phyloP scores from a whole-genome alignment of 1,284 basidiomycete species.

The Quambalaria eucalypti region DNA sequence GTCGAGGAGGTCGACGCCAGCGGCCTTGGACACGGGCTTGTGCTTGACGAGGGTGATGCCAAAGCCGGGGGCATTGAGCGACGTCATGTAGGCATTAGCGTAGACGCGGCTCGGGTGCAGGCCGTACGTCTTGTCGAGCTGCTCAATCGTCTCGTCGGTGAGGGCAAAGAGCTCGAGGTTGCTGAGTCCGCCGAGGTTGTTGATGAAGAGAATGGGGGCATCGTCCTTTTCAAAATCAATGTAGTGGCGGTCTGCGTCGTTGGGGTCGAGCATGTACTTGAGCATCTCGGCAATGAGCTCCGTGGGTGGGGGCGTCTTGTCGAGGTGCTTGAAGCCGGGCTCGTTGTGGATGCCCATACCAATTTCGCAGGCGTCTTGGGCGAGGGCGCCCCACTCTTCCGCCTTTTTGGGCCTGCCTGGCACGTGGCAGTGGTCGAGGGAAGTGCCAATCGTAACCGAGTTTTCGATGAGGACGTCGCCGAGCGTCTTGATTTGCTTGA shows the following conservation, averaged over 20 bases:
- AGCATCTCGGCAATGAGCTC: conserved; percentile 39
- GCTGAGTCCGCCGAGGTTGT: conserved; percentile 57
- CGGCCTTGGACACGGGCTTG: conserved; percentile 46
- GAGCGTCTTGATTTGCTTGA: conserved; percentile 36
- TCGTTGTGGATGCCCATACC: conserved; percentile 58
- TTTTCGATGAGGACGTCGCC: conserved; percentile 57
- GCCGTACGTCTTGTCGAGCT: conserved; percentile 44
- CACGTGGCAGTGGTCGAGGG: conserved; percentile 57
- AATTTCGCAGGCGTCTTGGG: conserved; percentile 51
- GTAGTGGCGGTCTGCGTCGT: conserved; percentile 49
- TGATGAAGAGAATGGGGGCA: conserved; percentile 51
- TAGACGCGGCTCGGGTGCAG: conserved; percentile 49
- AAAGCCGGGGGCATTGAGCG: conserved; percentile 52
- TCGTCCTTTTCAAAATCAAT: conserved; percentile 50
- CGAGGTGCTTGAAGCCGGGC: conserved; percentile 51
- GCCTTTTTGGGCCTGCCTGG: conserved; percentile 50
- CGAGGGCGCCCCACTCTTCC: conserved; percentile 39
- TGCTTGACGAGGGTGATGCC: conserved; percentile 51
- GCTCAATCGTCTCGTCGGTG: conserved; percentile 49
- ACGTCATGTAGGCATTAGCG: conserved; percentile 51
- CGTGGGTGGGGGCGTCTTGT: conserved; percentile 33
- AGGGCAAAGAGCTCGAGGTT: conserved; percentile 55
- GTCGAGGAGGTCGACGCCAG: conserved; percentile 44
- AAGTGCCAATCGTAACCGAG: conserved; percentile 54
- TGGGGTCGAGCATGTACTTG: conserved; percentile 41